A percentile compares a stretch with the other conserved stretches of the same genome.
Conservation (phyloP, 345 rosid genomes). For the Eucalyptus victrix region DNA sequence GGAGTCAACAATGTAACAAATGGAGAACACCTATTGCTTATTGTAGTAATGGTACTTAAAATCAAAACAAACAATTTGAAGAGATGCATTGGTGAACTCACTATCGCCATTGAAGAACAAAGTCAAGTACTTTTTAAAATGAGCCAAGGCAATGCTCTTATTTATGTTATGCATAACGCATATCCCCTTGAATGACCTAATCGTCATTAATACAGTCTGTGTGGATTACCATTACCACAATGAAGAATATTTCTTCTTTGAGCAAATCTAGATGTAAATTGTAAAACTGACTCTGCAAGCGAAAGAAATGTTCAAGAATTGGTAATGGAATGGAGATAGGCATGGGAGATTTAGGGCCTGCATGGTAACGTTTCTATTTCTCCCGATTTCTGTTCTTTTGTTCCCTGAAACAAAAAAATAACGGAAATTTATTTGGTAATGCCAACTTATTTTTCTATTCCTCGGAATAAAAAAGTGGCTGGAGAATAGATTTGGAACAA, state of each 20-base stretch:
- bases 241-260: no score
- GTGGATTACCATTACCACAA: no score
- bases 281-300: background rate
- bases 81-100: background rate
- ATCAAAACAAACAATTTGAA: background rate
- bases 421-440: no score
- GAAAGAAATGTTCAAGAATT: background rate
- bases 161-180: background rate
- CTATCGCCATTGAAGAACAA: background rate
- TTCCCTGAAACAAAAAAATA: fast-evolving
- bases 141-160: background rate
- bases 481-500: fast-evolving
- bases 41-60: background rate
- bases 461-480: fast-evolving
- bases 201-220: fast-evolving
- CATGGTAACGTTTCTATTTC: no score
- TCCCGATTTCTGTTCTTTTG: fast-evolving
- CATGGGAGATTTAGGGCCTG: background rate
- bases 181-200: background rate
- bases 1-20: background rate
- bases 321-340: background rate
- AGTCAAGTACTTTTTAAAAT: background rate
- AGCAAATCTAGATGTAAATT: no score
- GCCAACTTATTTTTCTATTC: no score
- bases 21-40: background rate